phyloP scores from a whole-genome alignment of 768 basidiomycete genomes.

The Lactarius psammicola region DNA sequence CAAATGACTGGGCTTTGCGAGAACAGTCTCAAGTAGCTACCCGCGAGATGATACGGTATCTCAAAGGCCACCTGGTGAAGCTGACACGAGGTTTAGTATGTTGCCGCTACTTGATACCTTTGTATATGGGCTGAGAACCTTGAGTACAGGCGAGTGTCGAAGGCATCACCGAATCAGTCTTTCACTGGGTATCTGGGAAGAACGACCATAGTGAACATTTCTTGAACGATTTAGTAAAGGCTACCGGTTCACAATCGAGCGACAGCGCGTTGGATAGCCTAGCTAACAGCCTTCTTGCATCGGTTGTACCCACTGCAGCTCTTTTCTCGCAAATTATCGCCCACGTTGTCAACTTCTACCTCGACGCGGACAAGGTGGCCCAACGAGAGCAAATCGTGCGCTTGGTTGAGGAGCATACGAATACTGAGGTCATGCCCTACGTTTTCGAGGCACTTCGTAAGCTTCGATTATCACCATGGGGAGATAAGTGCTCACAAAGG shows the following conservation, averaged over 20 bases:
- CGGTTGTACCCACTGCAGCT: conserved; percentile 54
- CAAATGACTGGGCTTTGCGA: conserved; percentile 37
- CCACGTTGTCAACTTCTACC: conserved; percentile 59
- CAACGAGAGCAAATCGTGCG: conserved; percentile 7
- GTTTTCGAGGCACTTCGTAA: conserved; percentile 29
- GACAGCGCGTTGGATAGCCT: conserved; percentile 38
- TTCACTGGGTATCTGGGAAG: conserved; percentile 30
- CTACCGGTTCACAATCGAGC: conserved; percentile 13
- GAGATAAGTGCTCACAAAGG: conserved; percentile 9
- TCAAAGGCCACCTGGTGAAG: conserved; percentile 27
- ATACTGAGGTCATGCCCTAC: conserved; percentile 18
- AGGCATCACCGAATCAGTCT: conserved; percentile 29
- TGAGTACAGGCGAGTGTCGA: conserved; percentile 10
- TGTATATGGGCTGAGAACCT: neutral
- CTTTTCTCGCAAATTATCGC: conserved; percentile 56
- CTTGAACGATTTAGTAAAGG: conserved; percentile 29
- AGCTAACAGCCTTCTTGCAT: conserved; percentile 51
- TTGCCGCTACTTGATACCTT: neutral
- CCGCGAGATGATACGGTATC: conserved; percentile 31
- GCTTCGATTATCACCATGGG: neutral
- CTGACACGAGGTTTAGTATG: conserved; percentile 17
- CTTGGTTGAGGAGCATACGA: neutral
- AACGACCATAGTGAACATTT: conserved; percentile 23
- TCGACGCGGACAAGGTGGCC: conserved; percentile 33
- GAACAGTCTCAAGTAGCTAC: conserved; percentile 34